Conservation (phyloP, 352 stramenopile genomes). For the Plasmopara halstedii region DNA sequence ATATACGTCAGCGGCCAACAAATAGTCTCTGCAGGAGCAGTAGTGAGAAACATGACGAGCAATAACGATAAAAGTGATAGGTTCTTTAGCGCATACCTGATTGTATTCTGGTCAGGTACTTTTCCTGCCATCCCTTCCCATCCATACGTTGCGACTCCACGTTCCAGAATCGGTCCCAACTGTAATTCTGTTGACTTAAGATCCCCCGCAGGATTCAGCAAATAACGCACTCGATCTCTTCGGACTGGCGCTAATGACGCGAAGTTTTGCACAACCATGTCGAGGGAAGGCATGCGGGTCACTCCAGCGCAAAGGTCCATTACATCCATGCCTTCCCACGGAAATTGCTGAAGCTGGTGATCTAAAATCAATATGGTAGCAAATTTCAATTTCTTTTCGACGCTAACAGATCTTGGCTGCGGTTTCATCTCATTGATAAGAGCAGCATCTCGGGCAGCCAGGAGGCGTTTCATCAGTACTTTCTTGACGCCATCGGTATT, state of each 20-base stretch:
- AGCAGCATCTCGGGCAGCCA: constrained; percentile 22
- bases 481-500: constrained; percentile 43
- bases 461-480: constrained; percentile 33
- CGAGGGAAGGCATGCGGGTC: constrained; percentile 69
- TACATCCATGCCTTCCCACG: constrained; percentile 73
- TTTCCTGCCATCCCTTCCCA: constrained; percentile 51
- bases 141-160: constrained; percentile 16
- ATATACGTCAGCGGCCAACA: constrained; percentile 80
- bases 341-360: constrained; percentile 58
- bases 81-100: constrained; percentile 49
- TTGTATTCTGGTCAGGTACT: constrained; percentile 37
- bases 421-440: constrained; percentile 2
- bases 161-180: constrained; percentile 45
- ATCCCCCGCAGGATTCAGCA: constrained; percentile 74
- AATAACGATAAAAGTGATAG: constrained; percentile 1
- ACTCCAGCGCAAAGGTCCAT: constrained; percentile 32
- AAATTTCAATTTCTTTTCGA: neutral
- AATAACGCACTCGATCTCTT: constrained; percentile 37
- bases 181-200: constrained; percentile 54
- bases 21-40: constrained; percentile 28
- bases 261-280: constrained; percentile 42
- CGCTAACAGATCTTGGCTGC: neutral
- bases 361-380: constrained; percentile 63
- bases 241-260: constrained; percentile 8
- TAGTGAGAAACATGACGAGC: constrained; percentile 1